Evolutionary conservation across 2,329 filamentous ascomycete genomes (phyloP).

Genomic region (Paramyrothecium roridum): DNA sequence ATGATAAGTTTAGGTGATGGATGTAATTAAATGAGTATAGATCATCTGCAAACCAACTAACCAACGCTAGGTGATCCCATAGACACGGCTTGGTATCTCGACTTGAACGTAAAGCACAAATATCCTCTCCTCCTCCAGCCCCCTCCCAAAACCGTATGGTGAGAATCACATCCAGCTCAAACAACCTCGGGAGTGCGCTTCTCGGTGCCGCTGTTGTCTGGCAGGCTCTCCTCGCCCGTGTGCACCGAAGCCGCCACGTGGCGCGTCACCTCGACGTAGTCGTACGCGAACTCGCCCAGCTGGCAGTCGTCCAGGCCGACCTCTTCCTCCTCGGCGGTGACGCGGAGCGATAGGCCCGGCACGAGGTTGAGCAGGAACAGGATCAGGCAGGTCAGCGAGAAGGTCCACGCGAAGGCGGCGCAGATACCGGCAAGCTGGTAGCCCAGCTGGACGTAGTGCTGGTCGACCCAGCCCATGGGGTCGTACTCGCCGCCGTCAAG

Average conservation of each 20-base stretch:
- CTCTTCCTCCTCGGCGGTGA: slow-evolving; percentile 64
- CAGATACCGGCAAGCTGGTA: slow-evolving; percentile 68
- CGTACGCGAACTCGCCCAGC: slow-evolving; percentile 80
- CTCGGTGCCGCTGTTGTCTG: slow-evolving; percentile 23
- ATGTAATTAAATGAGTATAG: background rate
- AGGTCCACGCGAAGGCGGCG: slow-evolving; percentile 63
- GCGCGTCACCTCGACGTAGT: slow-evolving; percentile 70
- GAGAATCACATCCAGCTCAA: background rate
- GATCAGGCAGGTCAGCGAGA: slow-evolving; percentile 65
- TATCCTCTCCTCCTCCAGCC: background rate
- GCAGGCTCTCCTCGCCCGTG: slow-evolving; percentile 12
- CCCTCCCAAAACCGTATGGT: background rate
- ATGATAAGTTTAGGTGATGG: background rate
- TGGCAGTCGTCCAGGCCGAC: slow-evolving; percentile 70
- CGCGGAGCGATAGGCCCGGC: slow-evolving; percentile 67
- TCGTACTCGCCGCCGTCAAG: slow-evolving; percentile 64
- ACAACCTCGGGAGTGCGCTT: slow-evolving; percentile 13
- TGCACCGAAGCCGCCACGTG: slow-evolving; percentile 51
- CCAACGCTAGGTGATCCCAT: background rate
- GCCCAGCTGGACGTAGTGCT: slow-evolving; percentile 67
- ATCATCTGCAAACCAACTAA: background rate
- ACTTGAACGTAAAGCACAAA: background rate
- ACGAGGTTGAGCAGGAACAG: slow-evolving; percentile 69
- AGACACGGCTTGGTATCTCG: background rate
- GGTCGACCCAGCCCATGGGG: slow-evolving; percentile 67